phyloP scores from a whole-genome alignment of 2,329 filamentous ascomycete genomes.

The Capronia coronata region DNA sequence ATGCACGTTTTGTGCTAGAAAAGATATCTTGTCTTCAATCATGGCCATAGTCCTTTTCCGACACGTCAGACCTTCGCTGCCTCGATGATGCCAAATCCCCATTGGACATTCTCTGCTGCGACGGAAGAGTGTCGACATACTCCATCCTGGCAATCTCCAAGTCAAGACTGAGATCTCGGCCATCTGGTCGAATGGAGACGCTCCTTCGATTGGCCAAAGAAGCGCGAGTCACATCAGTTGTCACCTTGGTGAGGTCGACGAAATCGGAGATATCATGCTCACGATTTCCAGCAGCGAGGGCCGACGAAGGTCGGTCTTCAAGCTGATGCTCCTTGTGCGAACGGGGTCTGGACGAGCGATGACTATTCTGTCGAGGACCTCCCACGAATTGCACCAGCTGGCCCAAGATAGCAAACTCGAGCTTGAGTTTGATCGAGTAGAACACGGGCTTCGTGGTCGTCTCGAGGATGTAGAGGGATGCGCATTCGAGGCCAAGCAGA shows the following conservation, averaged over 20 bases:
- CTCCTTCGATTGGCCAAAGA: constrained; percentile 11
- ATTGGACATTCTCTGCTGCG: background rate
- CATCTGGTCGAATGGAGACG: background rate
- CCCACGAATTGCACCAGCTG: constrained; percentile 40
- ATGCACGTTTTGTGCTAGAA: too few species aligned
- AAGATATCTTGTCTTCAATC: background rate
- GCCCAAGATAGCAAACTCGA: constrained; percentile 46
- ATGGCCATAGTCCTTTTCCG: constrained; percentile 1
- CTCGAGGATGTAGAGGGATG: constrained; percentile 42
- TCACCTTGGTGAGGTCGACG: constrained; percentile 40
- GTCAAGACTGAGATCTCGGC: constrained; percentile 15
- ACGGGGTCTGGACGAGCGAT: constrained; percentile 4
- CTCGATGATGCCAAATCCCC: constrained; percentile 4
- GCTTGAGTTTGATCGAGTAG: constrained; percentile 46
- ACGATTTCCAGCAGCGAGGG: background rate
- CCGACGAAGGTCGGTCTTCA: constrained; percentile 11
- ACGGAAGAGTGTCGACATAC: constrained; percentile 22
- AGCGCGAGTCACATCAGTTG: constrained; percentile 40
- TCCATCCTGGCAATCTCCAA: constrained; percentile 23
- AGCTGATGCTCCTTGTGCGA: background rate
- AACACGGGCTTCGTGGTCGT: constrained; percentile 43
- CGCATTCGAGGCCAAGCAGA: constrained; percentile 40
- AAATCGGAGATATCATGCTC: constrained; percentile 37
- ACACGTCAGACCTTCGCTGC: constrained; percentile 2
- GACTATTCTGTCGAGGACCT: constrained; percentile 1